Base-by-base conservation (phyloP, 768 basidiomycete genomes). In the Tylopilus plumbeoviolaceoides region DNA sequence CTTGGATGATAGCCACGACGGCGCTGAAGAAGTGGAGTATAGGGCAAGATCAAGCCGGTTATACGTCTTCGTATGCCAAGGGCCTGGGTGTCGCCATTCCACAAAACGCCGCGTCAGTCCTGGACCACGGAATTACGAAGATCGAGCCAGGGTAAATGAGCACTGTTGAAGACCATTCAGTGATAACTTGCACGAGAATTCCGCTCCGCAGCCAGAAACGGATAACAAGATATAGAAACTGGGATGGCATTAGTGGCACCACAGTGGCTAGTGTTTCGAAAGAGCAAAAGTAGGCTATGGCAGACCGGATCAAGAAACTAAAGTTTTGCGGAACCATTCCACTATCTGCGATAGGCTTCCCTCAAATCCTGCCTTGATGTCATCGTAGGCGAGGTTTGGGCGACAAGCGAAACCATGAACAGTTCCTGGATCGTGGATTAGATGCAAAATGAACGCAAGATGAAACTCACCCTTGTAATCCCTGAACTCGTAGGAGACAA, bases 331-430 rank as follows among this genome's bases (percentile, higher is more conserved):
- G 53, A 78, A 73, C 74, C 75, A 80, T 15, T 61, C 64, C 8
- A 72, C 64, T 1, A 70, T 69, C 50, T 77, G 73, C n/a, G 71
- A 64, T 39, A 77, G 65, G 10, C 75, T 70, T 15, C 71, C 67
- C 47, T 81, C 73, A 53, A 72, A 81, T 3, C 68, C 77, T 42
- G 70, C 71, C 55, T 73, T 73, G 44, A 78, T 70, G 27, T 75
- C 74, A 1, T 73, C 70, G 12, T 73, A 66, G 7, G 54, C 59
- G 33, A 79, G 63, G 51, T 77, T 74, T 4, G 78, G 79, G 14
- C 78, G 71, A 27, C 69, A 66, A 3, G 77, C 78, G 23, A 81
- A 81, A 23, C 80, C 76, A 49, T 78, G 80, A 2, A 58, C 57
- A 15, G 74, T 80, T 55, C 73, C 78, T 78, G 42, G 7, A 45